A percentile compares a stretch with the other conserved stretches of the same genome.
Conservation (phyloP, 2,329 filamentous ascomycete species). For the Zalaria sp. region DNA sequence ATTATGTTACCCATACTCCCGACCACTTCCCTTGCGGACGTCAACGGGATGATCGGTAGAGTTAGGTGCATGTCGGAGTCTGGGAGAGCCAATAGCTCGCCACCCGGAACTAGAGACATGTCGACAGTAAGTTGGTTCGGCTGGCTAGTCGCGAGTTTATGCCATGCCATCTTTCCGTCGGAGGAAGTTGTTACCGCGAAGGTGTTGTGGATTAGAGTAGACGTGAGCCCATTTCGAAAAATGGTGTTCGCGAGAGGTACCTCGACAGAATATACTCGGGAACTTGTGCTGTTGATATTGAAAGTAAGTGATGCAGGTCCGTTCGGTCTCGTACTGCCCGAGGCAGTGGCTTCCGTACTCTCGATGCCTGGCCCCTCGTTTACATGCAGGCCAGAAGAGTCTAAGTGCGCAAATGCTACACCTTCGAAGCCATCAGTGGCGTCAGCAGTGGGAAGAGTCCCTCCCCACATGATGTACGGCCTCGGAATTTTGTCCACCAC, state of each 20-base stretch:
- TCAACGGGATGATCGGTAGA: slow-evolving; percentile 49
- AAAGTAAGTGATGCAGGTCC: not conserved
- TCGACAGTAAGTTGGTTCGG: not conserved
- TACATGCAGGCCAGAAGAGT: not conserved
- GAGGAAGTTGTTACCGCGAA: not conserved
- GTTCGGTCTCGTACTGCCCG: not conserved
- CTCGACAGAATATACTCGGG: slow-evolving; percentile 10
- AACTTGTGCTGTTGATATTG: not conserved
- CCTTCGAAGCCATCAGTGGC: slow-evolving; percentile 1
- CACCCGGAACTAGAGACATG: not conserved
- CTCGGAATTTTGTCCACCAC: slow-evolving; percentile 8
- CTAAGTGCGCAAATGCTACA: not conserved
- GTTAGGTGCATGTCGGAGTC: slow-evolving; percentile 7
- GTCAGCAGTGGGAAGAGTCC: not conserved
- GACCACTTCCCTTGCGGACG: slow-evolving; percentile 45
- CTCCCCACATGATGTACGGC: not conserved
- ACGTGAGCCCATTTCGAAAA: slow-evolving; percentile 53
- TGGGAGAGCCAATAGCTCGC: too few relatives aligned
- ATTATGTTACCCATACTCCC: slow-evolving; percentile 69
- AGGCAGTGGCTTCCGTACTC: not conserved
- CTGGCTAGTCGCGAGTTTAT: not conserved
- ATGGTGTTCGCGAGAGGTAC: slow-evolving; percentile 65
- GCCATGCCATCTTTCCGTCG: too few relatives aligned
- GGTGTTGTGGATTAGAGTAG: slow-evolving; percentile 34
- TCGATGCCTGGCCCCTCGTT: not conserved